Percentiles rank a stretch among this genome's conserved stretches.
phyloP scores from a whole-genome alignment of 169 alveolate genomes.

The Perkinsus olseni region DNA sequence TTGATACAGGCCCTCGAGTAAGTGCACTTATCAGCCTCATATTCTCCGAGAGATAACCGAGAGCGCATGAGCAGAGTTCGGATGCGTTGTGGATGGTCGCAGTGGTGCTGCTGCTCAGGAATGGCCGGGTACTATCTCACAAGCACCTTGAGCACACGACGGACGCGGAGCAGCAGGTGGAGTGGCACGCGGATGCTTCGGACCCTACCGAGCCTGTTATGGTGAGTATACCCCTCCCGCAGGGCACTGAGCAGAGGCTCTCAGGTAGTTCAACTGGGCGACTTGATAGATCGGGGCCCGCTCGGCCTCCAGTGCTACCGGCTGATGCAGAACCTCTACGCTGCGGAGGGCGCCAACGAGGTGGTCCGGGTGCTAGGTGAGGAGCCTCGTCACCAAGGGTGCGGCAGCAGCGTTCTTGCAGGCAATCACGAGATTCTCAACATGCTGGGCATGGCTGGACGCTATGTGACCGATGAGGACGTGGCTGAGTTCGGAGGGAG shows the following conservation, averaged over 20 bases:
- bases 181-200: not conserved
- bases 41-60: too few species aligned
- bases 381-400: too few species aligned
- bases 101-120: not conserved
- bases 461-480: not conserved
- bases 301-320: not conserved
- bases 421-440: not conserved
- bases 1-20: not conserved
- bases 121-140: not conserved
- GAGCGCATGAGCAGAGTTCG: too few species aligned
- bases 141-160: not conserved
- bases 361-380: not conserved
- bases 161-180: not conserved
- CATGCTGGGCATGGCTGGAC: not conserved
- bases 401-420: not conserved
- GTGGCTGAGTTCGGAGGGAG: not conserved
- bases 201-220: not conserved
- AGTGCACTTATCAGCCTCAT: not conserved
- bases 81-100: too few species aligned
- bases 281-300: not conserved
- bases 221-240: not conserved
- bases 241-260: not conserved
- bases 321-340: not conserved
- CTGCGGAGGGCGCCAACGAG: not conserved
- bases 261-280: not conserved